Evolutionary conservation across 768 basidiomycete genomes (phyloP), one percentile per base, ranked within the genome.

Genomic region (Gyrodon lividus): DNA sequence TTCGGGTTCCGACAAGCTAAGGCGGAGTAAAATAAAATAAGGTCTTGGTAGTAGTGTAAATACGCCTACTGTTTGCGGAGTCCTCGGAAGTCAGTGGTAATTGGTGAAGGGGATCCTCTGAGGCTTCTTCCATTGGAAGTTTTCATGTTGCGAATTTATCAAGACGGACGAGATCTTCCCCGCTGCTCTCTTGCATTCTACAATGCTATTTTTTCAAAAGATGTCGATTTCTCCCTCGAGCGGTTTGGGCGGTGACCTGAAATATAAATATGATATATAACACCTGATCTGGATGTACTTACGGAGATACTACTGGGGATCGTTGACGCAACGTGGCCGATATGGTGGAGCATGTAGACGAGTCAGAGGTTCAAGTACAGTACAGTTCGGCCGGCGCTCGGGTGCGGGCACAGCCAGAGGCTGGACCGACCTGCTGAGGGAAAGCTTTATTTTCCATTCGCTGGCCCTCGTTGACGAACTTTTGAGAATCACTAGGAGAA

Each of bases 31-130:
- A n/a, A n/a, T n/a, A n/a, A n/a, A n/a, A n/a, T n/a, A n/a, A n/a
- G n/a, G n/a, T n/a, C n/a, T n/a, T n/a, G n/a, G 17, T 3, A 19
- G 17, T 16, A 26, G 24, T 26, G 33, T 35, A 37, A 30, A 28
- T 30, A 30, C 30, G 17, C 30, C 19, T 50, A 8, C 50, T 46
- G 20, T 16, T 44, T 64, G 34, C 51, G 62, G 45, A 30, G 54
- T 59, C 59, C 56, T 58, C 61, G 62, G 59, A 50, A 16, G 42
- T 48, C 33, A 48, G 46, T 42, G n/a, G 51, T 35, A 34, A 45
- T 6, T 45, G 33, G 41, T 33, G 16, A 41, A 60, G 55, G 52
- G 59, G 63, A 62, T 62, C 59, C 59, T 51, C 51, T 51, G 43
- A 35, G 43, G 8, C 24, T 2, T 42, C 62, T 65, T 65, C 63